Evolutionary conservation across 202 grass and related monocot genomes (phyloP), one percentile per base, ranked within the genome.

Genomic region (Sporobolus alterniflorus): DNA sequence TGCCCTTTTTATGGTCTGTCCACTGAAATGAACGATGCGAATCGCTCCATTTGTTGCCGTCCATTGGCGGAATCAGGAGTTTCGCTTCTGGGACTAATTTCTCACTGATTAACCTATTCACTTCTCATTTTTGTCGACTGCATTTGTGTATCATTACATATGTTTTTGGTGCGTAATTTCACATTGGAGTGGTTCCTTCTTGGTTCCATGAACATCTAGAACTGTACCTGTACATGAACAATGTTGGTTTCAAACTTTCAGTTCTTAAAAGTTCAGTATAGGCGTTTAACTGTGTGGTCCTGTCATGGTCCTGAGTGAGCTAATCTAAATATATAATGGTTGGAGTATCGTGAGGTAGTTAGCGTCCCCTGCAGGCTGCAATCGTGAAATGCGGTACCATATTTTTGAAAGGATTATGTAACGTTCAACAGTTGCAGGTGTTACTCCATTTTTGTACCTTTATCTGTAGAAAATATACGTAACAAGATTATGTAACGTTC

Each of bases 241-340:
- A 26, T 64, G 14, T 26, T 64, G 25, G 12, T 59, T 81, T 81
- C 70, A 69, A 11, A 41, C 28, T 49, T 75, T 51, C 49, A 62
- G 11, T 72, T 87, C 25, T 34, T 28, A 57, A 11, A 57, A 39
- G 69, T 67, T 79, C 24, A 42, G 59, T 71, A 30, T 31, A 63
- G 28, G 59, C 14, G 59, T 63, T 33, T 61, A 34, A 46, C 9
- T 43, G 31, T 60, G n/a, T 44, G 42, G 16, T 30, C 18, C 44
- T 76, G 62, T 28, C 63, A 67, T 14, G 14, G 14, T 67, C 25
- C 32, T 28, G 34, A 33, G 34, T 36, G 15, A 68, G 44, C 36
- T 52, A 32, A 79, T 2, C 2, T 54, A 51, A 68, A 55, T 52
- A 41, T 52, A 64, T 55, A 20, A 34, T 69, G 25, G 48, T 20